Percentiles rank a stretch among this genome's conserved stretches.
Evolutionary conservation across 129 eudicot species (phyloP).

Genomic region (Escallonia herrerae): DNA sequence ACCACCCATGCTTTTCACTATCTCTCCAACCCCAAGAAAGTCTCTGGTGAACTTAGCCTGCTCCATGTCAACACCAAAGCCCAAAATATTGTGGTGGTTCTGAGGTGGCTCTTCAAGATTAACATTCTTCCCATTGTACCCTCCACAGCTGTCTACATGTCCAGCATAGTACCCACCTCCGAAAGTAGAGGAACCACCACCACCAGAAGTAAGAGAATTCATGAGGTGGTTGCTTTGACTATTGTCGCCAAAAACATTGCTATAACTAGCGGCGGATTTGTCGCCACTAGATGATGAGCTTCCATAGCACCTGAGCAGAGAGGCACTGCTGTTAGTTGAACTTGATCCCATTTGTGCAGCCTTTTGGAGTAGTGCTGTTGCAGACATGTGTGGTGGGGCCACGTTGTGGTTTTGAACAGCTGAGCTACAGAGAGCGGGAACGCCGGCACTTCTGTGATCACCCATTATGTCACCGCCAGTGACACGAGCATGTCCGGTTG

Average conservation of each 20-base stretch:
- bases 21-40: slow-evolving; percentile 48
- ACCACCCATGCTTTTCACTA: slow-evolving; percentile 29
- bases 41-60: slow-evolving; percentile 32
- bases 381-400: slow-evolving; percentile 53
- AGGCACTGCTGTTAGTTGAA: slow-evolving; percentile 29
- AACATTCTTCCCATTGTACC: slow-evolving; percentile 4
- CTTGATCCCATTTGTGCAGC: slow-evolving; percentile 82
- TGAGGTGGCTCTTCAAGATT: slow-evolving; percentile 1
- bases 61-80: slow-evolving; percentile 1
- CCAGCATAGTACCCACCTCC: not conserved
- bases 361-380: slow-evolving; percentile 81
- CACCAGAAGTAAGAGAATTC: slow-evolving; percentile 1
- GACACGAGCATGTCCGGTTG: no score
- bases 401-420: slow-evolving; percentile 10
- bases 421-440: slow-evolving; percentile 26
- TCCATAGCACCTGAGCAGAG: slow-evolving; percentile 27
- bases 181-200: slow-evolving; percentile 1
- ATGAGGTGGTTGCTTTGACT: slow-evolving; percentile 8
- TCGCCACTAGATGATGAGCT: slow-evolving; percentile 12
- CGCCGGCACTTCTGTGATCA: slow-evolving; percentile 16
- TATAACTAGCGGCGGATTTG: slow-evolving; percentile 5
- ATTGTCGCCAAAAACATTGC: slow-evolving; percentile 21
- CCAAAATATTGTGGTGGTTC: not conserved
- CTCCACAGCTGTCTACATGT: slow-evolving; percentile 1
- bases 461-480: slow-evolving; percentile 11